Base-by-base conservation (phyloP, 208 protist genomes). In the Wallacemonas sp. region DNA sequence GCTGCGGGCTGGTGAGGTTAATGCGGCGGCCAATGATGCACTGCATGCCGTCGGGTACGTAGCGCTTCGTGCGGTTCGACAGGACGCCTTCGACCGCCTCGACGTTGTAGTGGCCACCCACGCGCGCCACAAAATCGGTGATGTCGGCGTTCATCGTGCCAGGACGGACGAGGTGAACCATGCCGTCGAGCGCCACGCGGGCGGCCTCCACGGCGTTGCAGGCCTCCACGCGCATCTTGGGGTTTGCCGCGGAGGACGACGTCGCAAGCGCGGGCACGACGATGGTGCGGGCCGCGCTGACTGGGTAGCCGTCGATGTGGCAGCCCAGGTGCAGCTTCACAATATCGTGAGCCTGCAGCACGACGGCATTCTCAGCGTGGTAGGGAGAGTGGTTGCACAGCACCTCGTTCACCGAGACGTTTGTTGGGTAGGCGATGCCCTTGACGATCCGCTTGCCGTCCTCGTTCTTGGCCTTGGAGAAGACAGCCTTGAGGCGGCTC, bases 221-320 rank as follows among this genome's bases (percentile, higher is more conserved):
- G 12, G 64, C 77, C 30, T 64, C 70, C 41, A 33, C 27, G 14
- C 47, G 46, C 43, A 33, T n/a, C 32, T 56, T 34, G 38, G 41
- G 57, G 19, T 26, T 55, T 39, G n/a, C 1, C 48, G 24, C 30
- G 38, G 43, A 29, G 26, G 61, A 44, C 12, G 24, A 26, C 11
- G 63, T 36, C 44, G 38, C 49, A 1, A 19, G 26, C 14, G 47
- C 41, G 6, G 83, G 79, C 19, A 97, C 80, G 21, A 99, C 72
- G 54, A 98, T 49, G 1, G 98, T 99, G 81, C 97, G 96, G 1
- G 96, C 98, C 16, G 90, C 96, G 24, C 85, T 80, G 12, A 97
- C 93, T 11, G 98, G 92, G 82, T 98, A 99, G 68, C 98, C 98
- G 72, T 99, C 98, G 36, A 99, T 84, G 75, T 99, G 98, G 70